Evolutionary conservation across 2,329 filamentous ascomycete genomes (phyloP).

Genomic region (Pseudopithomyces chartarum): DNA sequence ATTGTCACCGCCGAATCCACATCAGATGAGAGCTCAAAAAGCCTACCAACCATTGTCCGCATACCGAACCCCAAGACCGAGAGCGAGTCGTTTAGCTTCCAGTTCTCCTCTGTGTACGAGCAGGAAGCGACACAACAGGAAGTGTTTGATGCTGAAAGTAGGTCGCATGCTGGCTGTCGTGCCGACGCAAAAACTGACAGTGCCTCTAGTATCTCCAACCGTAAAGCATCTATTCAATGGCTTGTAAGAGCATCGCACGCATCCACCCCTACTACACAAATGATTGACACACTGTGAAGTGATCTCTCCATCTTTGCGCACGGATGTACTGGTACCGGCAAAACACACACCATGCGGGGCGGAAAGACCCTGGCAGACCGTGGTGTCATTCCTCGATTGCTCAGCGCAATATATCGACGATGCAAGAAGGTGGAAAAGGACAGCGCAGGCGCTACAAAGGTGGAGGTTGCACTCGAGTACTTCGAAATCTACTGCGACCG

Average conservation of each 20-base stretch:
- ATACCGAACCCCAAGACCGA: conserved; percentile 96
- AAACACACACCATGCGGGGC: conserved; percentile 95
- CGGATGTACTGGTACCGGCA: conserved; percentile 89
- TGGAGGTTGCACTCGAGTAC: conserved; percentile 81
- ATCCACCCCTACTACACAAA: conserved; percentile 65
- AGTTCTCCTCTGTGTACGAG: conserved; percentile 93
- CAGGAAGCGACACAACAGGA: conserved; percentile 79
- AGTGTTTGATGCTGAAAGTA: conserved; percentile 88
- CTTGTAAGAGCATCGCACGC: conserved; percentile 54
- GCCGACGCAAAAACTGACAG: conserved; percentile 17
- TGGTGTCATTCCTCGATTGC: conserved; percentile 82
- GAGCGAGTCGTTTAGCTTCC: conserved; percentile 87
- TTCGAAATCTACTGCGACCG: conserved; percentile 98
- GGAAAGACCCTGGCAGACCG: conserved; percentile 84
- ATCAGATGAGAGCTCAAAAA: conserved; percentile 37
- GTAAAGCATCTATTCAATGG: conserved; percentile 91
- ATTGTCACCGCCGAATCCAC: conserved; percentile 72
- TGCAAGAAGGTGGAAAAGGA: conserved; percentile 87
- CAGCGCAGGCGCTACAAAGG: conserved; percentile 68
- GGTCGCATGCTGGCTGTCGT: conserved; percentile 5
- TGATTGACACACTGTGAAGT: conserved; percentile 7
- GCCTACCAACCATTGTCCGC: conserved; percentile 70
- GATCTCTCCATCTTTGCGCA: conserved; percentile 81
- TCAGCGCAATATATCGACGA: conserved; percentile 84
- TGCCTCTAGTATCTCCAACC: conserved; percentile 74